Conservation (phyloP, 495 filamentous ascomycete genomes). For the Melanomma pulvis-pyrius region DNA sequence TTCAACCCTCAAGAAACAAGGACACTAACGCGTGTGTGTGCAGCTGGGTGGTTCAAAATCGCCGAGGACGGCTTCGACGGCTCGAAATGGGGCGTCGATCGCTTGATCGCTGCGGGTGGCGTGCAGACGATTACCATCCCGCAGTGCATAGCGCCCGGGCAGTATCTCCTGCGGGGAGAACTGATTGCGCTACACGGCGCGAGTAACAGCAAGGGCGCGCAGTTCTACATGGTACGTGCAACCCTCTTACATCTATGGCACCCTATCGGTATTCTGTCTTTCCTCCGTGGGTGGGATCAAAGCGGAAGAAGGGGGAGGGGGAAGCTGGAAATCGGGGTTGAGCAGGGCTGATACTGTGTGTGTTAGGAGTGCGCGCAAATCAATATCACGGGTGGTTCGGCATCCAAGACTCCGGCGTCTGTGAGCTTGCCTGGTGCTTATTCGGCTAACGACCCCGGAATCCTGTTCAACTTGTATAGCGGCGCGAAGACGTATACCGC, state of each 20-base stretch:
- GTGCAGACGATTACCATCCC: conserved; percentile 55
- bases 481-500: conserved; percentile 25
- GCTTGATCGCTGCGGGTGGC: conserved; percentile 49
- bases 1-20: not conserved
- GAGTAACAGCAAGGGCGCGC: conserved; percentile 47
- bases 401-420: conserved; percentile 18
- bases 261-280: too few species aligned
- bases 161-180: conserved; percentile 59
- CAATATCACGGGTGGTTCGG: conserved; percentile 24
- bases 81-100: conserved; percentile 58
- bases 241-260: too few species aligned
- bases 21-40: not conserved
- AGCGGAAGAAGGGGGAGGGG: too few species aligned
- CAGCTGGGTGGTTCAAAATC: conserved; percentile 34
- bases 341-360: not conserved
- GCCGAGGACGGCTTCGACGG: conserved; percentile 39
- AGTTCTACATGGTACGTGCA: conserved; percentile 49
- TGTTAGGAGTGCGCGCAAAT: conserved; percentile 30
- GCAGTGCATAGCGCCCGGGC: conserved; percentile 50
- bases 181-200: conserved; percentile 56
- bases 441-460: conserved; percentile 15
- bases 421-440: conserved; percentile 35
- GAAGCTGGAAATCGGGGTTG: too few species aligned
- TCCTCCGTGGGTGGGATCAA: too few species aligned
- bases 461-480: conserved; percentile 24